phyloP scores from a whole-genome alignment of 2,329 filamentous ascomycete species.

The Microsporum canis region DNA sequence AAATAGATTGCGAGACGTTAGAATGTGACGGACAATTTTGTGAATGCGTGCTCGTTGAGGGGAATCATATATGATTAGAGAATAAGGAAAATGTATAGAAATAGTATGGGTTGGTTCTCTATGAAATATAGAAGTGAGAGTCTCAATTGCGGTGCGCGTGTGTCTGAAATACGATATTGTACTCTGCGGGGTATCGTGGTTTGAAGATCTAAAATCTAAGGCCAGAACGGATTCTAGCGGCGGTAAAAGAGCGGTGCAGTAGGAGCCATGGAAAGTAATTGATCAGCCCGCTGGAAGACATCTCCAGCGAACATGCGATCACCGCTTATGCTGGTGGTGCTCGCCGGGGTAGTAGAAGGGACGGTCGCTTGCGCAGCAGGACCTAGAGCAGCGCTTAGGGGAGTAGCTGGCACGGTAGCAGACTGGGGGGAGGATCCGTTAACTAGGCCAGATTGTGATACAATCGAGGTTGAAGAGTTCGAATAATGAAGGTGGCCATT shows the following conservation, averaged over 20 bases:
- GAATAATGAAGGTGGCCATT: conserved; percentile 19
- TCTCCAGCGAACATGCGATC: conserved; percentile 40
- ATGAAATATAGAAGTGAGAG: not conserved
- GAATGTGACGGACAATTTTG: not conserved
- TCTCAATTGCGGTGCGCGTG: not conserved
- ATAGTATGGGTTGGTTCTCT: not conserved
- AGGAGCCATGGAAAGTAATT: conserved; percentile 34
- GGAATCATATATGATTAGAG: not conserved
- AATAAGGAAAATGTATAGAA: not conserved
- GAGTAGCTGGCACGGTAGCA: conserved; percentile 64
- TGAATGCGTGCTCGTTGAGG: not conserved
- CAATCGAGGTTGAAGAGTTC: conserved; percentile 17
- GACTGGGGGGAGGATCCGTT: conserved; percentile 36
- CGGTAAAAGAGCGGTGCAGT: conserved; percentile 33
- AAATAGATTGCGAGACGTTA: not conserved
- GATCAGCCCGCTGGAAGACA: conserved; percentile 40
- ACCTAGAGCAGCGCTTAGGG: conserved; percentile 76
- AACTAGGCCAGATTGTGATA: conserved; percentile 8
- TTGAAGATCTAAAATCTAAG: not conserved
- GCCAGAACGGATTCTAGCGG: conserved; percentile 19
- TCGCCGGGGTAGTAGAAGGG: conserved; percentile 45
- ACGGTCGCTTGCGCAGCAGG: conserved; percentile 85
- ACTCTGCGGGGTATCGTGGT: not conserved
- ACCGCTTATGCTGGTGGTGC: conserved; percentile 37
- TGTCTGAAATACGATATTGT: not conserved